Base-by-base conservation (phyloP, 2,329 filamentous ascomycete genomes). In the Emmonsiellopsis sp. region DNA sequence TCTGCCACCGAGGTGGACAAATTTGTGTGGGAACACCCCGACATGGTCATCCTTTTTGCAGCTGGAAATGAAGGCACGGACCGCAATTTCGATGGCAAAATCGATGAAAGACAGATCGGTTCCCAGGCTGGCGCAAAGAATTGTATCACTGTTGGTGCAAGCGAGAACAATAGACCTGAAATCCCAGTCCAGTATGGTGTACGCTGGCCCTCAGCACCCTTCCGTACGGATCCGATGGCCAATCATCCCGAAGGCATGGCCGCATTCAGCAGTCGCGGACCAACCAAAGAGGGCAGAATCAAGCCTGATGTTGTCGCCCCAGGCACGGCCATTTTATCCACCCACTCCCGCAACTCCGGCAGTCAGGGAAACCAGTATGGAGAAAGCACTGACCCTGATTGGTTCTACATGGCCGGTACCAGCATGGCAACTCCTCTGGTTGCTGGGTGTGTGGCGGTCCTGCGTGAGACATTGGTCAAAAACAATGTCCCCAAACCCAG, bases 261-360 rank as follows among this genome's bases (percentile, higher is more conserved):
- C 0, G 57, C 55, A 10, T 62, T 61, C 51, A 62, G 61, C 38
- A 61, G 57, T 37, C 58, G 59, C n/a, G 61, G 59, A 10, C 59
- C 55, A 31, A 61, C 57, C 42, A 45, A 50, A 20, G 55, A 57
- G 40, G 54, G 55, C 1, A 54, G 62, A 7, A 52, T 58, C 40
- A 64, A 64, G 48, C 62, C 61, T 16, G 61, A 64, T 45, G 43
- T 63, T 16, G 61, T 64, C 20, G 59, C 61, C 2, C 61, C 62
- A 1, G 62, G 62, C 32, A 60, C 58, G 3, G 52, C 45, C 38
- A 59, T 63, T 15, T 54, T 62, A 9, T 59, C 58, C 16, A 51
- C 58, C 8, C 53, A 52, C 20, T 61, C 59, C 8, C 41, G 52
- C 10, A 55, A 54, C 5, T 41, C 55, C 38, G 37, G 35, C n/a